Evolutionary conservation across 2,329 filamentous ascomycete species (phyloP).

Genomic region (Xylaria sp.): DNA sequence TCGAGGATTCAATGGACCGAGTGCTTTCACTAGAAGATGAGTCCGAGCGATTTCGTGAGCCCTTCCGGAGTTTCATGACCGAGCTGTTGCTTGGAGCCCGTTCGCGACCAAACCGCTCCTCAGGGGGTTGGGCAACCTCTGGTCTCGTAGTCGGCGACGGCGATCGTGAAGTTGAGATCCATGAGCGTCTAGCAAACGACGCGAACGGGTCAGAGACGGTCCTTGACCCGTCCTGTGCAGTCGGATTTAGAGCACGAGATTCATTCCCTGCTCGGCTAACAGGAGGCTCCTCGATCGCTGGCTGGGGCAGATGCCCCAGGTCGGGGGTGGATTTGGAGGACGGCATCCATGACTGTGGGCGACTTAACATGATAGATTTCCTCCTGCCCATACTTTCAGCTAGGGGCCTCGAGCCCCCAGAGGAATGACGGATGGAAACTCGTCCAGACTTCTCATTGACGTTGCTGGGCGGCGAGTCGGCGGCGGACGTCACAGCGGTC

Average conservation of each 20-base stretch:
- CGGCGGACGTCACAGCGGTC: slow-evolving; percentile 56
- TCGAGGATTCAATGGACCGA: slow-evolving; percentile 52
- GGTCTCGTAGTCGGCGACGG: slow-evolving; percentile 57
- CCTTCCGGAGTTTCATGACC: slow-evolving; percentile 49
- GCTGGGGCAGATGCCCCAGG: slow-evolving; percentile 49
- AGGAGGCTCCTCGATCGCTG: slow-evolving; percentile 36
- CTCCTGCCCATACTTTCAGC: slow-evolving; percentile 53
- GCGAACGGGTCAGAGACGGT: slow-evolving; percentile 60
- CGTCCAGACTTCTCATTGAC: slow-evolving; percentile 47
- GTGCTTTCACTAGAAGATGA: slow-evolving; percentile 49
- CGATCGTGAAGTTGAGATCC: slow-evolving; percentile 62
- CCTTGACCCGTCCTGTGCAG: slow-evolving; percentile 52
- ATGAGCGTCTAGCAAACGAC: slow-evolving; percentile 63
- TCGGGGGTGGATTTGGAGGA: slow-evolving; percentile 57
- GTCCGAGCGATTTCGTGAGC: slow-evolving; percentile 48
- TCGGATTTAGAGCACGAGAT: slow-evolving; percentile 45
- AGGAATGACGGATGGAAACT: slow-evolving; percentile 40
- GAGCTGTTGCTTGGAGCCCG: slow-evolving; percentile 48
- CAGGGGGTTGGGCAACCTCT: slow-evolving; percentile 43
- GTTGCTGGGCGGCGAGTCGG: slow-evolving; percentile 42
- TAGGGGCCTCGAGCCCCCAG: slow-evolving; percentile 45
- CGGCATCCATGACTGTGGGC: slow-evolving; percentile 65
- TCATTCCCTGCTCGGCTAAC: slow-evolving; percentile 29
- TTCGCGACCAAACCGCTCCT: slow-evolving; percentile 41
- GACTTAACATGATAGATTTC: slow-evolving; percentile 60